A percentile compares a stretch with the other conserved stretches of the same genome.
Conservation (phyloP, 768 basidiomycete species). For the Daedaleopsis nitida region DNA sequence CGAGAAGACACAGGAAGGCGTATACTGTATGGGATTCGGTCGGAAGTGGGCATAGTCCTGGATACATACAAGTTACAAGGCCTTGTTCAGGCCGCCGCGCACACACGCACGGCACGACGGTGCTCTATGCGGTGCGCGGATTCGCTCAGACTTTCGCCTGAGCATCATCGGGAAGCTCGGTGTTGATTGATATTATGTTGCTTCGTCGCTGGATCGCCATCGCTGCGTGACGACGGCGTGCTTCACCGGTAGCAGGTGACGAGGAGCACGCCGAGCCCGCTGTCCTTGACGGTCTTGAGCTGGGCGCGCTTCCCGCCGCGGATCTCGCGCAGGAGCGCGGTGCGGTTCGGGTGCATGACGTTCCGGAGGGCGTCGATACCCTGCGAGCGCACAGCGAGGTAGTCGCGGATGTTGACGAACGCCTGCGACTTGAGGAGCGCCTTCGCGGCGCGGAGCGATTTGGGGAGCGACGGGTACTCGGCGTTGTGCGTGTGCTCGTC, state of each 20-base stretch:
- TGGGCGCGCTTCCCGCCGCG: constrained; percentile 47
- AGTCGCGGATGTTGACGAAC: constrained; percentile 75
- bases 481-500: background rate
- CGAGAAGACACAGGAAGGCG: background rate
- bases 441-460: constrained; percentile 66
- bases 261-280: constrained; percentile 59
- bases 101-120: background rate
- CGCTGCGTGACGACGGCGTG: background rate
- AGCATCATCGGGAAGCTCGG: background rate
- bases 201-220: background rate
- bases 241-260: constrained; percentile 39
- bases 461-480: constrained; percentile 47
- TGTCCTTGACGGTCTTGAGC: constrained; percentile 61
- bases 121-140: background rate
- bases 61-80: background rate
- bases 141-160: constrained; percentile 4
- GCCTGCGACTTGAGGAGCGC: constrained; percentile 63
- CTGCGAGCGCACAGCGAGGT: constrained; percentile 63
- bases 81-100: background rate
- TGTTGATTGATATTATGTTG: background rate
- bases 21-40: background rate
- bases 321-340: constrained; percentile 57
- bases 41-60: background rate
- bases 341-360: constrained; percentile 64
- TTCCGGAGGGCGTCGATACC: constrained; percentile 62